phyloP scores from a whole-genome alignment of 1,284 basidiomycete species.

The Exobasidium cylindrosporum region DNA sequence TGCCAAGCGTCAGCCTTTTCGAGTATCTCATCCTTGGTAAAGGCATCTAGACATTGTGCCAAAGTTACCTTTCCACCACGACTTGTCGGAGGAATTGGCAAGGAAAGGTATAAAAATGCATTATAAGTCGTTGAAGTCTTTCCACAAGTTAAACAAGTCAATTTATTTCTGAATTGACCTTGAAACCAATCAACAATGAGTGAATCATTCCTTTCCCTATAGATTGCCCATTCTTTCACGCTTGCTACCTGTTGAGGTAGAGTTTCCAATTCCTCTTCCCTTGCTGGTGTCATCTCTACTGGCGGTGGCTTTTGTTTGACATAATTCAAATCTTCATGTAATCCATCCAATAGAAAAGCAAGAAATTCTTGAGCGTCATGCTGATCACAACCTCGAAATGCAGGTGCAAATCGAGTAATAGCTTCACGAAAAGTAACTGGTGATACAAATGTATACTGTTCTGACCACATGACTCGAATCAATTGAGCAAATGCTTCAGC shows the following conservation, averaged over 20 bases:
- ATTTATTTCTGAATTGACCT: conserved; percentile 53
- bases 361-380: conserved; percentile 31
- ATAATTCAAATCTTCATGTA: conserved; percentile 30
- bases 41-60: conserved; percentile 79
- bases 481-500: conserved; percentile 79
- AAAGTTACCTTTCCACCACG: conserved; percentile 67
- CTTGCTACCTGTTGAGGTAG: conserved; percentile 85
- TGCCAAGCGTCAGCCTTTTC: conserved; percentile 94
- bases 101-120: conserved; percentile 56
- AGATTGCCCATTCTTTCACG: conserved; percentile 37
- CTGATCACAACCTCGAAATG: conserved; percentile 47
- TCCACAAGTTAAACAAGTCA: conserved; percentile 51
- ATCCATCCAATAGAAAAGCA: conserved; percentile 23
- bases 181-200: conserved; percentile 30
- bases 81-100: conserved; percentile 55
- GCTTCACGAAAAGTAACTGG: conserved; percentile 82
- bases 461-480: conserved; percentile 82
- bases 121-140: conserved; percentile 95
- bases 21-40: conserved; percentile 84
- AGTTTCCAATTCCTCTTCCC: conserved; percentile 60
- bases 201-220: conserved; percentile 47
- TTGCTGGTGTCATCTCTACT: conserved; percentile 45
- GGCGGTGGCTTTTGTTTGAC: conserved; percentile 26
- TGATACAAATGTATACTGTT: conserved; percentile 76
- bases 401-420: conserved; percentile 46